phyloP scores from a whole-genome alignment of 129 eudicot genomes.

The Gnaphalium uliginosum region DNA sequence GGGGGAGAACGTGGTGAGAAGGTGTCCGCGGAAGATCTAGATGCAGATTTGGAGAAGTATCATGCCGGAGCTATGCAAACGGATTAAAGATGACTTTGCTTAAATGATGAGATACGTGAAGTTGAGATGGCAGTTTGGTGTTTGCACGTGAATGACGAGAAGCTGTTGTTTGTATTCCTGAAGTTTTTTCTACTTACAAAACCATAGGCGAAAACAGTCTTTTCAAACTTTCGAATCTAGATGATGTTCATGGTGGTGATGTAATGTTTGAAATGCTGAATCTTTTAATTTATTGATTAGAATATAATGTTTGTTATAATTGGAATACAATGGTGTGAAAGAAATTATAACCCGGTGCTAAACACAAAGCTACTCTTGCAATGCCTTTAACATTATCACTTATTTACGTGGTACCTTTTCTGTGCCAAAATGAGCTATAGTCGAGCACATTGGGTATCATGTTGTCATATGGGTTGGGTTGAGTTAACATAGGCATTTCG shows the following conservation, averaged over 20 bases:
- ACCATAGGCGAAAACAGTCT: slow-evolving; percentile 18
- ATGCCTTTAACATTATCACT: background rate
- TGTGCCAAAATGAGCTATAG: too few species aligned
- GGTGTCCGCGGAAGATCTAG: slow-evolving; percentile 57
- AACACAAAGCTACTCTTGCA: too few species aligned
- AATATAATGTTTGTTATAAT: slow-evolving; percentile 2
- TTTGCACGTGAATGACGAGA: background rate
- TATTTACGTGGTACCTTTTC: background rate
- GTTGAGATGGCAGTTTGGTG: background rate
- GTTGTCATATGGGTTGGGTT: too few species aligned
- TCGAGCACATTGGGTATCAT: too few species aligned
- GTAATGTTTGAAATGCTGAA: slow-evolving; percentile 31
- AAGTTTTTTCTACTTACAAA: slow-evolving; percentile 21
- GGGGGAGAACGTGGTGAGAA: slow-evolving; percentile 33
- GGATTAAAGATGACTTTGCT: slow-evolving; percentile 21
- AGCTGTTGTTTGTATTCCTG: slow-evolving; percentile 30
- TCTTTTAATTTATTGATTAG: background rate
- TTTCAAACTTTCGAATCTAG: background rate
- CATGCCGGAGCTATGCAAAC: slow-evolving; percentile 51
- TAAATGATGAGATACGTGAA: background rate
- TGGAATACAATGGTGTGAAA: background rate
- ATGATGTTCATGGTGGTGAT: slow-evolving; percentile 3
- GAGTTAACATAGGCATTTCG: too few species aligned
- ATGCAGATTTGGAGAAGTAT: slow-evolving; percentile 68
- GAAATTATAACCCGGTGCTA: slow-evolving; percentile 7